Evolutionary conservation across 345 rosid species (phyloP), one percentile per base, ranked within the genome.

Genomic region (Arabis alpina): DNA sequence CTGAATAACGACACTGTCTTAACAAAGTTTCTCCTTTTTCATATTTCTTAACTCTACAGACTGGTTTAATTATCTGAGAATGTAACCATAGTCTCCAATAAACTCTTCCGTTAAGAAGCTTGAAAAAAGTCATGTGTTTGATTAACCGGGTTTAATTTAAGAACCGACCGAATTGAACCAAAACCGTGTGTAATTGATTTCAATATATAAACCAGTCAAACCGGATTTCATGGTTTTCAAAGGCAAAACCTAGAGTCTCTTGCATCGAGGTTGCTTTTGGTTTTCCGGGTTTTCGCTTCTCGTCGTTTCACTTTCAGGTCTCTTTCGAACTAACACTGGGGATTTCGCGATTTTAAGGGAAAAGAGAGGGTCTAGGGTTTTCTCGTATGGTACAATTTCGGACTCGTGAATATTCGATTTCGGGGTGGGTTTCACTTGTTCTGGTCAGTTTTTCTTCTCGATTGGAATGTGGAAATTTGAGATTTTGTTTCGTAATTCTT

Each of bases 201-300:
- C n/a, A n/a, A n/a, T n/a, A n/a, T n/a, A n/a, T n/a, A n/a, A n/a
- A n/a, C n/a, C n/a, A n/a, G n/a, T n/a, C n/a, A n/a, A n/a, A n/a
- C n/a, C n/a, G n/a, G n/a, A n/a, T n/a, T n/a, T n/a, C n/a, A n/a
- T n/a, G n/a, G n/a, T n/a, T n/a, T n/a, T n/a, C n/a, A n/a, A 63
- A 37, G 41, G 7, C 14, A 0, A 45, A 48, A 45, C 57, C 63
- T 52, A 45, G 30, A 7, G 13, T 36, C 50, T 36, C 4, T 69
- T 2, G 4, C 11, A 27, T 9, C 23, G 53, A 34, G 69, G 69
- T 54, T 48, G 13, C 4, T 39, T 7, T 12, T 39, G 4, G 4
- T 74, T 74, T 74, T 73, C 68, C 78, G 78, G 78, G 68, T 52
- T 66, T 73, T 74, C 77, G 49, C 62, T 52, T 51, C 19, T 40